Conservation (phyloP, 768 basidiomycete genomes). For the Leccinum subgranulosum region DNA sequence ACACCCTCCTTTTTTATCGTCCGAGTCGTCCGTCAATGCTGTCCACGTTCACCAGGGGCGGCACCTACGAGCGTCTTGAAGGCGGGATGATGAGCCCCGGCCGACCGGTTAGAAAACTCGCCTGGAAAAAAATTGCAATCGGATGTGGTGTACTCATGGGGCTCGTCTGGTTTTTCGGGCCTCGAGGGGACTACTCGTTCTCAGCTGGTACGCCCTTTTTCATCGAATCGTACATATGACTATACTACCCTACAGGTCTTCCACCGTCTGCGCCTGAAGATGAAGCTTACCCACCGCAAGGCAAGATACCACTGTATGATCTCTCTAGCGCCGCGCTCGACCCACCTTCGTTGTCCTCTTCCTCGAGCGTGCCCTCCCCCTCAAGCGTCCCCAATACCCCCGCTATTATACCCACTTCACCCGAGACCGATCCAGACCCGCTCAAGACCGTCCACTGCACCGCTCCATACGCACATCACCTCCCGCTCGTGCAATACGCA, state of each 20-base stretch:
- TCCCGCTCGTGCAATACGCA: constrained; percentile 81
- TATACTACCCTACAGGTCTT: constrained; percentile 5
- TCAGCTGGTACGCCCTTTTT: constrained; percentile 18
- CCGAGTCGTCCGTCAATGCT: constrained; percentile 16
- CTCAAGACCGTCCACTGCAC: constrained; percentile 72
- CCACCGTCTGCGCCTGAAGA: constrained; percentile 20
- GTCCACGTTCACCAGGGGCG: constrained; percentile 35
- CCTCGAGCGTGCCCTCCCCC: neutral
- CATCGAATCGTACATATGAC: neutral
- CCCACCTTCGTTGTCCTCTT: neutral
- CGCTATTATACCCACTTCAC: constrained; percentile 44
- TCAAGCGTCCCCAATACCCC: neutral
- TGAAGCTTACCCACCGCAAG: constrained; percentile 19
- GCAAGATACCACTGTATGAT: constrained; percentile 10
- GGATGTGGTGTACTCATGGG: constrained; percentile 54
- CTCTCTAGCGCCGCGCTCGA: neutral
- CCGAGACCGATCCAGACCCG: constrained; percentile 72
- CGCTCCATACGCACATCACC: constrained; percentile 42
- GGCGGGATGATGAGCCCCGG: constrained; percentile 51
- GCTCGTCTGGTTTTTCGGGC: constrained; percentile 67
- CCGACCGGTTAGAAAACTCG: constrained; percentile 33
- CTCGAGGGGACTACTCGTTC: constrained; percentile 27
- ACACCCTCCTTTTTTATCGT: neutral
- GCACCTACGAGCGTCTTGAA: constrained; percentile 59
- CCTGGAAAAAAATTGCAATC: constrained; percentile 68